Evolutionary conservation across 805 yeast species (phyloP), one percentile per base, ranked within the genome.

Genomic region (Metschnikowia gelsemii): DNA sequence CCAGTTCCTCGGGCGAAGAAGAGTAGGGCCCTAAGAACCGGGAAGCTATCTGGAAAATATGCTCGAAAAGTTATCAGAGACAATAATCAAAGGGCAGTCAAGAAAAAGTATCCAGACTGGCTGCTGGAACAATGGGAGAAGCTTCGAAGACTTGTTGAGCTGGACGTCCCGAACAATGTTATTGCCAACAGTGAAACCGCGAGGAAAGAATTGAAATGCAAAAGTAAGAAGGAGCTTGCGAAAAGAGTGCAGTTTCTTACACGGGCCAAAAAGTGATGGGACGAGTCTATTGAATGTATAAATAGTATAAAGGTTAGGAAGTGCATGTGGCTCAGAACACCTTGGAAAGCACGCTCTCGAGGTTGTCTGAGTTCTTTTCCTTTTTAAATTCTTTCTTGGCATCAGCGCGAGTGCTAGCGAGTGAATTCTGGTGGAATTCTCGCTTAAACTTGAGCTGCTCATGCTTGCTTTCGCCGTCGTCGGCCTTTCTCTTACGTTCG

Each of bases 391-490:
- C 59, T 1, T 64, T 60, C 13, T 72, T 68, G 8, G 87, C 89
- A 45, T 75, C 79, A 0, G 87, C 83, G 52, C 95, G 75, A 12
- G 75, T 75, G 7, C 87, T 79, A 9, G 80, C 67, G 13, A 85
- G 83, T 25, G 73, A 73, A 49, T 88, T 57, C 62, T 90, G 98
- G 44, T 75, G 76, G 61, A 88, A 88, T 14, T 66, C 70, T 58
- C 91, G 73, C 31, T 45, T 51, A 5, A 37, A 40, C 25, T 43
- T 46, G 1, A 37, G 52, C 21, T 54, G 58, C 43, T 57, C 63
- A 13, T 35, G 27, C 8, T n/a, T n/a, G n/a, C n/a, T n/a, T n/a
- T 32, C 43, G 8, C 23, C 44, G 4, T 45, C 49, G 18, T 40
- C 46, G 16, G 52, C 51, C 45, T 57, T 68, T 49, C 73, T 66